Conservation (phyloP, 805 yeast genomes). For the Metschnikowia reukaufii region DNA sequence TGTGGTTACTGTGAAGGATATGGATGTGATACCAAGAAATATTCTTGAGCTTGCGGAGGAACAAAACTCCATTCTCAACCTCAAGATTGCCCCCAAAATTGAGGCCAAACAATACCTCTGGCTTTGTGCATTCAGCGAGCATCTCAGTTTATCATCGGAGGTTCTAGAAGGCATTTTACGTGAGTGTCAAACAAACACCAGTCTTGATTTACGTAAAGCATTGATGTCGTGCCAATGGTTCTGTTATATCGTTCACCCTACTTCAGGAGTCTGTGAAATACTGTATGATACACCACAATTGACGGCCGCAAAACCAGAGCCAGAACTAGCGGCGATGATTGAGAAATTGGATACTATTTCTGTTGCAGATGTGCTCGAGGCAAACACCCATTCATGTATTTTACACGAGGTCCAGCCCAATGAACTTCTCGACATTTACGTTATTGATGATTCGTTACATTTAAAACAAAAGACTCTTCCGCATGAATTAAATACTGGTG, state of each 20-base stretch:
- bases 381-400: constrained; percentile 27
- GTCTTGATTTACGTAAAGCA: constrained; percentile 48
- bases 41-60: constrained; percentile 46
- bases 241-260: constrained; percentile 21
- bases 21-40: constrained; percentile 46
- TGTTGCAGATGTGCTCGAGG: constrained; percentile 29
- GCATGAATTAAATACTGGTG: constrained; percentile 40
- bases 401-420: constrained; percentile 30
- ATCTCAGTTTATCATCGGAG: constrained; percentile 31
- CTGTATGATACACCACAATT: not conserved
- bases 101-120: constrained; percentile 36
- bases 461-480: constrained; percentile 32
- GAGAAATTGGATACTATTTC: constrained; percentile 27
- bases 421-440: constrained; percentile 35
- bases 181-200: constrained; percentile 19
- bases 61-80: constrained; percentile 39
- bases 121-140: constrained; percentile 38
- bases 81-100: constrained; percentile 25
- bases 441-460: constrained; percentile 33
- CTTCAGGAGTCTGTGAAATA: not conserved
- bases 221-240: constrained; percentile 46
- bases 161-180: constrained; percentile 30
- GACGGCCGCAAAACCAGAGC: not conserved
- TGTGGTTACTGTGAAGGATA: constrained; percentile 60
- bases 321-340: not conserved